Base-by-base conservation (phyloP, 768 basidiomycete genomes). In the Rubroboletus satanas region DNA sequence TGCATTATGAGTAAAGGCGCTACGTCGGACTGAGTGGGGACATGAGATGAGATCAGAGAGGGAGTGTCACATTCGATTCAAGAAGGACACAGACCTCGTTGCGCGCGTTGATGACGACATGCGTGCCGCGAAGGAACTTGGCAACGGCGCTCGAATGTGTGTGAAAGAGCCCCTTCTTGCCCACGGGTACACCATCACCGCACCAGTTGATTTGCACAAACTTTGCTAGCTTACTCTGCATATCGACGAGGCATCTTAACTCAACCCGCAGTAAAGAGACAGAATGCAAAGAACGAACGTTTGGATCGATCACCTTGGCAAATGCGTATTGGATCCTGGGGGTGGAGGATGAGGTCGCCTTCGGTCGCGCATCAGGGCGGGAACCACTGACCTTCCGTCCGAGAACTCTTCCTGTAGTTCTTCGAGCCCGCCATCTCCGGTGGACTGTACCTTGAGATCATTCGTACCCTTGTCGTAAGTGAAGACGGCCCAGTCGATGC, bases 131-230 rank as follows among this genome's bases (percentile, higher is more conserved):
- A 43, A 98, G 77, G 70, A 88, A 95, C 53, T 77, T 82, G 39
- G 85, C 80, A 9, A 98, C 88, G 2, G 92, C 80, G 43, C 81
- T 79, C 7, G 93, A 83, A 70, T 98, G 95, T 8, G 84, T 87
- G 65, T 92, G 87, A 75, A 96, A 96, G 23, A 97, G 78, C 8
- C 96, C 96, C 70, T 98, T 98, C 72, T 90, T 88, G 18, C 79
- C 78, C 69, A 86, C 92, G 12, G 96, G 96, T 1, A 98, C 96
- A 54, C 96, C 96, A 65, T 96, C 95, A 42, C 96, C 96, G 62
- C 93, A 93, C 95, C 96, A 97, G 64, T 93, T 92, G 71, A 98
- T 88, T 66, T 96, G 90, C 15, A 98, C 93, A 58, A 95, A 92
- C 74, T 97, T 98, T 43, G 87, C 78, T 2, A 98, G 79, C 57